Evolutionary conservation across 2,329 filamentous ascomycete genomes (phyloP), one percentile per base, ranked within the genome.

Genomic region (Intubia oerlemansii): DNA sequence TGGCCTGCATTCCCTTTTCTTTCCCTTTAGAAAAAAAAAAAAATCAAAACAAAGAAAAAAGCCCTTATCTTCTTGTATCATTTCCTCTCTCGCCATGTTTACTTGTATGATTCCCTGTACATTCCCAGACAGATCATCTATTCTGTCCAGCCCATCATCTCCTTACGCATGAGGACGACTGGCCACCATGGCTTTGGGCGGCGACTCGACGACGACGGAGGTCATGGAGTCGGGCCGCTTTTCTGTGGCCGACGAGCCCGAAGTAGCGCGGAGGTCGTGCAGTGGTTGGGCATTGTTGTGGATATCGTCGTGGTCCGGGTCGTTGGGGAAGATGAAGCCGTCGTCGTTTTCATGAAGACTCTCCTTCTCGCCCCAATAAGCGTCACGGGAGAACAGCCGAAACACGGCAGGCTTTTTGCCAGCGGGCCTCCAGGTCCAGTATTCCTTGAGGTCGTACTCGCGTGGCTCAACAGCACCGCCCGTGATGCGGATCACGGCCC

Each of bases 401-500:
- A 61, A 42, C 32, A 59, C 53, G 52, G 57, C 61, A 0, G 59
- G 58, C 24, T 55, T 48, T 4, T 49, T 50, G 4, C 59, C 59
- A 1, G 47, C 45, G 4, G 56, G 55, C 36, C 54, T 56, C 58
- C 56, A 62, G 2, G 58, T 56, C 60, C 60, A 65, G 38, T 62
- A 63, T 32, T 64, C 58, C 35, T 64, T 64, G 35, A 58, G 45
- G 23, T 63, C 57, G 36, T 64, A 63, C 36, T 64, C 56, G 14
- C 51, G 50, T 4, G 60, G 59, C 39, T 58, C 51, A 15, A 59
- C 37, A 4, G 46, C 41, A 4, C 55, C 54, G 2, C 52, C 40
- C 2, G 56, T 59, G 16, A 53, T 28, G 22, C 45, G 48, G 30
- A 63, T 52, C 5, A 59, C 44, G 7, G 56, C 31, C 26, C 51